Percentiles rank a stretch among this genome's conserved stretches.
Evolutionary conservation across 2,329 filamentous ascomycete species (phyloP).

Genomic region (Aspergillus sp.): DNA sequence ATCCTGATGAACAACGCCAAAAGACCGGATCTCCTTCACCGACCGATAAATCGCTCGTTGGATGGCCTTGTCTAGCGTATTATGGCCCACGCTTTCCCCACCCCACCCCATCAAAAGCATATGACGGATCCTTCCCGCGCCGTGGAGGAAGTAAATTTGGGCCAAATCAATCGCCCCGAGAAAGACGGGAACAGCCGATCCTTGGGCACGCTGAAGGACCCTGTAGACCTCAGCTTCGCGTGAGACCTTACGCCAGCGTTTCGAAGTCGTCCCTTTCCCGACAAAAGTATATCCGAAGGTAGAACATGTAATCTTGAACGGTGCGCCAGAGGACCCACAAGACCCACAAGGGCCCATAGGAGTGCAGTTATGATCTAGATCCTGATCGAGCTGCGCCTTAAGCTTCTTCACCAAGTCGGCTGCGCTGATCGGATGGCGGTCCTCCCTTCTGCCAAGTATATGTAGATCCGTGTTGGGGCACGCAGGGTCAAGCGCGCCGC

Average conservation of each 20-base stretch:
- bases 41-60: slow-evolving; percentile 14
- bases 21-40: slow-evolving; percentile 16
- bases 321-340: slow-evolving; percentile 31
- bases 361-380: too few species aligned
- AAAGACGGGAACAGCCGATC: slow-evolving; percentile 34
- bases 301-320: slow-evolving; percentile 33
- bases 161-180: slow-evolving; percentile 32
- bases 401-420: too few species aligned
- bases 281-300: slow-evolving; percentile 32
- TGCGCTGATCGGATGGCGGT: too few species aligned
- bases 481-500: too few species aligned
- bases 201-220: slow-evolving; percentile 29
- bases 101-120: slow-evolving; percentile 39
- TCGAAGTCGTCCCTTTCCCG: slow-evolving; percentile 37
- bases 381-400: too few species aligned
- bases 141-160: slow-evolving; percentile 33
- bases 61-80: not conserved
- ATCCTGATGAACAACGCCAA: slow-evolving; percentile 28
- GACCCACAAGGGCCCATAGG: too few species aligned
- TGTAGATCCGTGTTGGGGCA: too few species aligned
- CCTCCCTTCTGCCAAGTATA: too few species aligned
- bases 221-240: slow-evolving; percentile 32
- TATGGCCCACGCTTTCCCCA: slow-evolving; percentile 19
- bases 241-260: slow-evolving; percentile 31
- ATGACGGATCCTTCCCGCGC: slow-evolving; percentile 29